These are phyloP conservation scores for Moelleriella libera DNA, from an alignment of 2,329 filamentous ascomycete species.

Conservation along the genomic window DNA sequence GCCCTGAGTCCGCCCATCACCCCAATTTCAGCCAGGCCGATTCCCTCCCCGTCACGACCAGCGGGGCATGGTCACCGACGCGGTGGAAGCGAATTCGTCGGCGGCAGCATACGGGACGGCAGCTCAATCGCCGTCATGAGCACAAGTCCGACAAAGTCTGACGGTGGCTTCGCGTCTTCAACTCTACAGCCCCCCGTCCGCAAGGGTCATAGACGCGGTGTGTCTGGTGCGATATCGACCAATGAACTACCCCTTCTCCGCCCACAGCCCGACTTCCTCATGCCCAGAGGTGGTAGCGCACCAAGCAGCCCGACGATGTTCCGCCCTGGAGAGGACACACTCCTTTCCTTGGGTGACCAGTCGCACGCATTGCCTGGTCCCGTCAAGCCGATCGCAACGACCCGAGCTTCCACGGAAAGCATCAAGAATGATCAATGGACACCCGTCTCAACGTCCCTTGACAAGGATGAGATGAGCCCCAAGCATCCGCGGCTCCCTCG, in stretches of 20 bases:
- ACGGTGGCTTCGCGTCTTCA: conserved; percentile 43
- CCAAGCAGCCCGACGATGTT: conserved; percentile 44
- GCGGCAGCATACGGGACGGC: conserved; percentile 49
- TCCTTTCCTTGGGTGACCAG: conserved; percentile 10
- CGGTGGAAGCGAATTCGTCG: conserved; percentile 77
- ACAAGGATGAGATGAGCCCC: conserved; percentile 5
- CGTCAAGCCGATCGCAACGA: background rate
- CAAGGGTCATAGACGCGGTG: conserved; percentile 54
- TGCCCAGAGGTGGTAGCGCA: conserved; percentile 45
- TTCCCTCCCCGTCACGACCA: conserved; percentile 42
- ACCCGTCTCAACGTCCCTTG: conserved; percentile 3
- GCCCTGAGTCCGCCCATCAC: conserved; percentile 41
- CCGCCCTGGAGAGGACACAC: conserved; percentile 10
- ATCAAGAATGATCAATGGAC: conserved; percentile 1
- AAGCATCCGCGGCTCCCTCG: conserved; percentile 26
- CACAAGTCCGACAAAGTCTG: conserved; percentile 54
- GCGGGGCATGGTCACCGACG: conserved; percentile 62
- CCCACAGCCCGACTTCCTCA: conserved; percentile 35
- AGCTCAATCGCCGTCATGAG: conserved; percentile 48
- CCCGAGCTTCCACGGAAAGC: background rate
- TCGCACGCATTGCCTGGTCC: conserved; percentile 4
- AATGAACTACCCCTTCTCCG: conserved; percentile 67
- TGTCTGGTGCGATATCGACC: conserved; percentile 69
- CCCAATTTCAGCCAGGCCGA: conserved; percentile 32
- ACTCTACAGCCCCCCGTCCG: conserved; percentile 38